Evolutionary conservation across 2,329 filamentous ascomycete genomes (phyloP).

Genomic region (Fonsecaea monophora): DNA sequence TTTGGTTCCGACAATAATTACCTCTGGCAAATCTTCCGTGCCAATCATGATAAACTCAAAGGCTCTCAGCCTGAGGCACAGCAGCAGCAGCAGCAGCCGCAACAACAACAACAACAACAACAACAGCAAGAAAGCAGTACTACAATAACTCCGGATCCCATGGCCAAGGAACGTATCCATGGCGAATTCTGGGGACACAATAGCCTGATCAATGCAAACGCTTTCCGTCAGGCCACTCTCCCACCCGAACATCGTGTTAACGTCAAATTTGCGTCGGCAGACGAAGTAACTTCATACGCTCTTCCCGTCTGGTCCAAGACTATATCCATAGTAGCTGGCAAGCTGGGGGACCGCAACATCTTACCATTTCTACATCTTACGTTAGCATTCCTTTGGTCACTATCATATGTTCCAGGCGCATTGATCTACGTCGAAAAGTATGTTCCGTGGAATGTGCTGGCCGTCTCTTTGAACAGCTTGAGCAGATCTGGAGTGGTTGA

Average conservation of each 20-base stretch:
- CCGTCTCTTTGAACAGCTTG: conserved; percentile 61
- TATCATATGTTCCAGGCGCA: conserved; percentile 47
- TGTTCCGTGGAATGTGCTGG: conserved; percentile 60
- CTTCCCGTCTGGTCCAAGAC: conserved; percentile 49
- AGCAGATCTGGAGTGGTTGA: conserved; percentile 48
- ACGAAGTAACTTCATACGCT: conserved; percentile 47
- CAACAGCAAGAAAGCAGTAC: background rate
- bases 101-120: background rate
- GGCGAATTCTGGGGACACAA: conserved; percentile 38
- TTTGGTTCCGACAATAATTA: conserved; percentile 55
- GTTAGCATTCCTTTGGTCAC: conserved; percentile 59
- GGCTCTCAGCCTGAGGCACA: conserved; percentile 18
- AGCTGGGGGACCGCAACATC: conserved; percentile 59
- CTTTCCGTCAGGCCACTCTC: conserved; percentile 21
- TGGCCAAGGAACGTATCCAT: conserved; percentile 27
- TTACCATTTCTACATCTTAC: conserved; percentile 63
- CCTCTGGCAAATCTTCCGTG: conserved; percentile 43
- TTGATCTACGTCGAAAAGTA: conserved; percentile 51
- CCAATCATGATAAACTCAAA: conserved; percentile 27
- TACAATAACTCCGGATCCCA: conserved; percentile 19
- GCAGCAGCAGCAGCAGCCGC: background rate
- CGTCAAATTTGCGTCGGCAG: conserved; percentile 36
- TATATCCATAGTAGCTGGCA: conserved; percentile 54
- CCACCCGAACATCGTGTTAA: conserved; percentile 32
- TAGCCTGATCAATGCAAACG: conserved; percentile 10